Evolutionary conservation across 495 filamentous ascomycete species (phyloP).

Genomic region (Neurospora pannonica): DNA sequence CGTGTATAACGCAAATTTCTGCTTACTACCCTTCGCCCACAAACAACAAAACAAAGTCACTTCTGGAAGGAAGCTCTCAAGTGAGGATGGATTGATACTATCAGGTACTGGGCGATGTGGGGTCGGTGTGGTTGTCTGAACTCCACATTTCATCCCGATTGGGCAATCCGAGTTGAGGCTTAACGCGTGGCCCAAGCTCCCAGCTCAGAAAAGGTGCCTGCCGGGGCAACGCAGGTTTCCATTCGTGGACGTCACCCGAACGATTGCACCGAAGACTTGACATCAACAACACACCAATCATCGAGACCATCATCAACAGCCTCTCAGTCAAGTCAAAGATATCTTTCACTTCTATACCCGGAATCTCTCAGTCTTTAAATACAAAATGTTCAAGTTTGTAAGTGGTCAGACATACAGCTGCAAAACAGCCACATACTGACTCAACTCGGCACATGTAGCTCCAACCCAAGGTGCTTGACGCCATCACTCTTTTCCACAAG

Average conservation of each 20-base stretch:
- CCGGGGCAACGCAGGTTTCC: neutral
- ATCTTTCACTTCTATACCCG: neutral
- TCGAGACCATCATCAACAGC: neutral
- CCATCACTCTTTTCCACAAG: slow-evolving; percentile 93
- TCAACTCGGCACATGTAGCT: neutral
- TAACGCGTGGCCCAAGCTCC: neutral
- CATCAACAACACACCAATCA: neutral
- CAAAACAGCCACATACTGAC: neutral
- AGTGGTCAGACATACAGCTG: neutral
- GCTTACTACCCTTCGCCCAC: neutral
- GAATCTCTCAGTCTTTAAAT: neutral
- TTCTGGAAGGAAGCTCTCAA: neutral
- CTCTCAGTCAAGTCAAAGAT: neutral
- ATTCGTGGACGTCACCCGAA: neutral
- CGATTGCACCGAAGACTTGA: neutral
- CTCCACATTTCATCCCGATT: neutral
- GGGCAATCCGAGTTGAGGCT: neutral
- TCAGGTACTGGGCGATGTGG: neutral
- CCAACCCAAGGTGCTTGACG: slow-evolving; percentile 75
- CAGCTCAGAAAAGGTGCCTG: neutral
- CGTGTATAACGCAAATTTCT: neutral
- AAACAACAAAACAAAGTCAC: neutral
- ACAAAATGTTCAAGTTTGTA: neutral
- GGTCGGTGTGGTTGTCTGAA: neutral
- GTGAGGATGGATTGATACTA: neutral